Evolutionary conservation across 1,139 yeast genomes (phyloP).

Genomic region (Kurtzmaniella quercitrusa): DNA sequence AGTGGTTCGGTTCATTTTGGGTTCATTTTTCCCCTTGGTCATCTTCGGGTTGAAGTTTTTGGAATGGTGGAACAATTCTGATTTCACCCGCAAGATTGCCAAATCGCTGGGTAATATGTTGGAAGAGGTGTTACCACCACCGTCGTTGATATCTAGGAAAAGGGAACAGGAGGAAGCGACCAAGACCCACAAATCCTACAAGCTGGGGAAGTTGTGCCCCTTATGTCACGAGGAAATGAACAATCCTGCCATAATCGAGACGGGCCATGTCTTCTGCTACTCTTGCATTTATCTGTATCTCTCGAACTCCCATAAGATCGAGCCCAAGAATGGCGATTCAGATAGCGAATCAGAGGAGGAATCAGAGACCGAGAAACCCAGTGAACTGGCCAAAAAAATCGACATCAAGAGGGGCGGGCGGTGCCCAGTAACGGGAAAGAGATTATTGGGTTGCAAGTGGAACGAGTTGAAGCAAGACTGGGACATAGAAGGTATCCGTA

Average conservation of each 20-base stretch:
- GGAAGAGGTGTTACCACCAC: constrained; percentile 54
- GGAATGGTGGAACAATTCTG: constrained; percentile 93
- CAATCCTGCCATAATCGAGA: constrained; percentile 85
- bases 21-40: constrained; percentile 73
- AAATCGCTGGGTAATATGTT: constrained; percentile 47
- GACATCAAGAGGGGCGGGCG: constrained; percentile 55
- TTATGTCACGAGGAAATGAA: constrained; percentile 62
- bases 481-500: constrained; percentile 72
- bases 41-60: constrained; percentile 80
- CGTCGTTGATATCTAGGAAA: constrained; percentile 25
- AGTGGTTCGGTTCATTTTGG: constrained; percentile 35
- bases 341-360: constrained; percentile 14
- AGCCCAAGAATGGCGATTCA: constrained; percentile 7
- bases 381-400: constrained; percentile 3
- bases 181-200: constrained; percentile 17
- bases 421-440: constrained; percentile 82
- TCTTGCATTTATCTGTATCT: constrained; percentile 75
- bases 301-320: constrained; percentile 36
- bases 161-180: constrained; percentile 9
- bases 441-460: constrained; percentile 69
- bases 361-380: constrained; percentile 14
- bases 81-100: constrained; percentile 60
- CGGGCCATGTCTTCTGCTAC: constrained; percentile 89
- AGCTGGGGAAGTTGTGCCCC: constrained; percentile 53
- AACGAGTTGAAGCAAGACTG: constrained; percentile 55